Base-by-base conservation (phyloP, 192 early-diverging fungal species). In the Coemansia reversa region DNA sequence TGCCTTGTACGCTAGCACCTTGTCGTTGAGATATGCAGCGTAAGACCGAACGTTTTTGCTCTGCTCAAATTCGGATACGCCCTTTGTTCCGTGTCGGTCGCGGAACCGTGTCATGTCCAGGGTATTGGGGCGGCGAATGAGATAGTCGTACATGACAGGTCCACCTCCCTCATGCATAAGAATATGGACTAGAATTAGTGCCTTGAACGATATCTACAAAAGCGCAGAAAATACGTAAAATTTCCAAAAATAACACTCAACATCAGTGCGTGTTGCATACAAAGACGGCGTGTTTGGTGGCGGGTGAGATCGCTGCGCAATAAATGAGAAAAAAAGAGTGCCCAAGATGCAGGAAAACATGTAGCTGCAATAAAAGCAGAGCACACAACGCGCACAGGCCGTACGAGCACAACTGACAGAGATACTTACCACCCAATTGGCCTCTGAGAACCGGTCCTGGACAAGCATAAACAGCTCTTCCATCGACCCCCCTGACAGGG, bases 21-120 rank as follows among this genome's bases (percentile, higher is more conserved):
- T 81, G 55, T 82, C 79, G 65, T 65, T 66, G 52, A 84, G 73
- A 25, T 84, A 84, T 3, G 69, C 55, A 2, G 83, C 75, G 49
- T 84, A 84, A 22, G 73, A 63, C 33, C 75, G 75, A 18, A 84
- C 81, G 48, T 81, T 84, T 63, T 82, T 81, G 65, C 72, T 78
- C 67, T 84, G 83, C 63, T 82, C 79, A 64, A 84, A 75, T 59
- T 69, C 76, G 1, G 77, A 70, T 16, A 80, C 77, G 22, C 76
- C 70, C 49, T 80, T 77, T n/a, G 78, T 81, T 9, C 77, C 77
- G 55, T 81, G 63, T 20, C 69, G 63, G 72, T 84, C 83, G 51
- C 79, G 72, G 69, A 84, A 84, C 51, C 73, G 66, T 14, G 66
- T 66, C 69, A 81, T 77, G 50, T 84, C 75, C 50, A 84, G 68